These are phyloP conservation scores for Dillenia turbinata DNA, from an alignment of 164 flowering plant species.

Conservation along the genomic window DNA sequence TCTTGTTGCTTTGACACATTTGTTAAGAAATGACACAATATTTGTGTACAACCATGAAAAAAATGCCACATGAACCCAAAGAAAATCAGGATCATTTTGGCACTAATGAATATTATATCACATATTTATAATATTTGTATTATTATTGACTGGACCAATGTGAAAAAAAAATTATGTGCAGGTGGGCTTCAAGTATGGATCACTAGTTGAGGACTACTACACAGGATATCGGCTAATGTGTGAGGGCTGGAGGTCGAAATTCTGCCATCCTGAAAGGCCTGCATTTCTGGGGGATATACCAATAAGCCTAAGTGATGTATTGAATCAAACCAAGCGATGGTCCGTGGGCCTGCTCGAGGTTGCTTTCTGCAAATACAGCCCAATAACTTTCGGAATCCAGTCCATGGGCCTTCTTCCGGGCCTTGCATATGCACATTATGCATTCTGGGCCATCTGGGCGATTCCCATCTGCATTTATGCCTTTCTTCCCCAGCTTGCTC, in stretches of 20 bases:
- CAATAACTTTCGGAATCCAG: conserved; percentile 40
- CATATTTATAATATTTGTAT: too few species aligned
- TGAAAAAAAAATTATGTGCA: conserved; percentile 5
- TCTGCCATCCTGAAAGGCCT: conserved; percentile 61
- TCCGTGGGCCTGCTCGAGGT: conserved; percentile 52
- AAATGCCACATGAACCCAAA: too few species aligned
- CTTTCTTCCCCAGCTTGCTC: conserved; percentile 58
- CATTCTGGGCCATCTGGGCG: conserved; percentile 43
- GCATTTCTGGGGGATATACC: conserved; percentile 75
- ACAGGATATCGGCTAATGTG: conserved; percentile 68
- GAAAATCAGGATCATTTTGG: too few species aligned
- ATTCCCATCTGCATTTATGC: conserved; percentile 53
- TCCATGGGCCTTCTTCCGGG: conserved; percentile 39
- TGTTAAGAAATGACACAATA: too few species aligned
- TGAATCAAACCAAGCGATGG: conserved; percentile 68
- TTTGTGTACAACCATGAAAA: too few species aligned
- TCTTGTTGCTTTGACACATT: too few species aligned
- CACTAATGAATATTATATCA: too few species aligned
- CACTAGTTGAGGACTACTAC: conserved; percentile 67
- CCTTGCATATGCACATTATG: conserved; percentile 28
- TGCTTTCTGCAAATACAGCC: conserved; percentile 42
- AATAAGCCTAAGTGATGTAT: conserved; percentile 35
- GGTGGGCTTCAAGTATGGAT: conserved; percentile 84
- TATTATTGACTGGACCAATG: too few species aligned
- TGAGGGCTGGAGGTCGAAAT: conserved; percentile 71